Percentiles rank a stretch among this genome's conserved stretches.
These are phyloP conservation scores for Arctostaphylos glauca DNA, from an alignment of 148 eudicot genomes.

Conservation along the genomic window DNA sequence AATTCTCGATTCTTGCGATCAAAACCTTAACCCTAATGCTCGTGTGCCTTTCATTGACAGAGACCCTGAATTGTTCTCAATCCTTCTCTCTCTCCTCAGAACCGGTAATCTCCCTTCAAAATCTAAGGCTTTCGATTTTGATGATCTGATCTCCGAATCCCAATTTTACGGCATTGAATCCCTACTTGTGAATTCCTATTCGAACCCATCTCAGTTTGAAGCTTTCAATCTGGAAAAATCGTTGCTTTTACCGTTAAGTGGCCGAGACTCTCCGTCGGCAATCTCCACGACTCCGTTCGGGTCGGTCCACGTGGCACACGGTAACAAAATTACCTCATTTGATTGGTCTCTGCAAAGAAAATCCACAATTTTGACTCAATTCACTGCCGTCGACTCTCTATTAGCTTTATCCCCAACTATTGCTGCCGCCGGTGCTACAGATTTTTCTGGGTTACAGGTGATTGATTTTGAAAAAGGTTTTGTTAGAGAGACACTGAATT, in stretches of 20 bases:
- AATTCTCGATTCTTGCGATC: slow-evolving; percentile 27
- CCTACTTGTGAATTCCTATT: slow-evolving; percentile 52
- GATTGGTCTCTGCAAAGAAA: slow-evolving; percentile 82
- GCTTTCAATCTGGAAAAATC: slow-evolving; percentile 66
- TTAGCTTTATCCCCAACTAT: slow-evolving; percentile 47
- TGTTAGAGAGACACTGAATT: slow-evolving; percentile 55
- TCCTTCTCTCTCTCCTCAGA: slow-evolving; percentile 72
- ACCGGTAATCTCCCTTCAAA: slow-evolving; percentile 70
- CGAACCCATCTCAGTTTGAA: slow-evolving; percentile 74
- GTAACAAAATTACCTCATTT: slow-evolving; percentile 79
- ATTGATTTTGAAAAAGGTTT: slow-evolving; percentile 64
- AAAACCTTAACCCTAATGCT: background rate
- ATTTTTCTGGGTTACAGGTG: slow-evolving; percentile 81
- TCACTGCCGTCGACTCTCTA: slow-evolving; percentile 67
- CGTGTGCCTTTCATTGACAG: slow-evolving; percentile 66
- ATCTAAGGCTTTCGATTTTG: slow-evolving; percentile 47
- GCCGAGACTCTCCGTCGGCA: slow-evolving; percentile 73
- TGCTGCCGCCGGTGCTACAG: slow-evolving; percentile 89
- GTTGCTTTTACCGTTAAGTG: slow-evolving; percentile 49
- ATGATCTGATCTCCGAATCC: slow-evolving; percentile 61
- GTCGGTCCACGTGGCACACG: slow-evolving; percentile 75
- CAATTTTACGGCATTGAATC: slow-evolving; percentile 66
- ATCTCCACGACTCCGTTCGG: slow-evolving; percentile 62
- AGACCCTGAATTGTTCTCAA: slow-evolving; percentile 83
- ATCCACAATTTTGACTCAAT: slow-evolving; percentile 69